phyloP scores from a whole-genome alignment of 106 monocot genomes.

The Acanthochlamys bracteata region DNA sequence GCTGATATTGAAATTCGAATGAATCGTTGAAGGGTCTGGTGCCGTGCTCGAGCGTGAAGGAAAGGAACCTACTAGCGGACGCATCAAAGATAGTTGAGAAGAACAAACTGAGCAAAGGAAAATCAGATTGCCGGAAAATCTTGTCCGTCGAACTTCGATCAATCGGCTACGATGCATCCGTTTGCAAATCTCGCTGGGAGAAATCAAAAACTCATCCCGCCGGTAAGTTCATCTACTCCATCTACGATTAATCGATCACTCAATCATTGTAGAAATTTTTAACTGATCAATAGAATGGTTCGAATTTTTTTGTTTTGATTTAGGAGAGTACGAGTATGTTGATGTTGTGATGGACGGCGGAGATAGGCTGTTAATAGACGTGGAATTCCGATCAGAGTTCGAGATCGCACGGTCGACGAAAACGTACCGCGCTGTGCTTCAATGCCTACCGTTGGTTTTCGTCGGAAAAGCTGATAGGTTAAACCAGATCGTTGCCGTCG shows the following conservation, averaged over 20 bases:
- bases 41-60: constrained; percentile 39
- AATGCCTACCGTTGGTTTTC: constrained; percentile 58
- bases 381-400: constrained; percentile 83
- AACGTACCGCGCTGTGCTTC: constrained; percentile 42
- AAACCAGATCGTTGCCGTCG: constrained; percentile 38
- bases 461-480: constrained; percentile 58
- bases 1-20: background rate
- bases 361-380: constrained; percentile 49
- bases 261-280: background rate
- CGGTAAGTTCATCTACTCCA: constrained; percentile 22
- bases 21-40: constrained; percentile 37
- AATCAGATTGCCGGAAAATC: constrained; percentile 17
- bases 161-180: constrained; percentile 50
- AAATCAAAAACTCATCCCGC: constrained; percentile 43
- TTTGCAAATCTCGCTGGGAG: constrained; percentile 61
- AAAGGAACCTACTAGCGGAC: constrained; percentile 71
- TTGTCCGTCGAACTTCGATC: constrained; percentile 23
- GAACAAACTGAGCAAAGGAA: constrained; percentile 15
- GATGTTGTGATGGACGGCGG: constrained; percentile 45
- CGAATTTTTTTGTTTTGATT: background rate
- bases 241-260: background rate
- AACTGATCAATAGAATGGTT: background rate
- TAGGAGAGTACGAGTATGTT: constrained; percentile 63
- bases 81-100: constrained; percentile 36
- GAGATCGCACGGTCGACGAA: constrained; percentile 84